Base-by-base conservation (phyloP, 192 early-diverging fungal species). In the Diversispora eburnea region DNA sequence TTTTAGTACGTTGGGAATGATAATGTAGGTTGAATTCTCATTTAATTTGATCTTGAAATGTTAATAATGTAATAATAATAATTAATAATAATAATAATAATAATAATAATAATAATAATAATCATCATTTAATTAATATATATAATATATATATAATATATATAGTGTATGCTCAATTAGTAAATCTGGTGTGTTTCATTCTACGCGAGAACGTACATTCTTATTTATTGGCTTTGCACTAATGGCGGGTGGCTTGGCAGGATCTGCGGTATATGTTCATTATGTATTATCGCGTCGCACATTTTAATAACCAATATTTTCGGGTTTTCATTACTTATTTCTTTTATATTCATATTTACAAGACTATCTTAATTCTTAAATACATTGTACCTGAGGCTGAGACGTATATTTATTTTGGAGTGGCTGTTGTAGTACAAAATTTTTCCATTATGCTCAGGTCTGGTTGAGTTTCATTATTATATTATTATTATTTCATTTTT, bases 201-300 rank as follows among this genome's bases (percentile, higher is more conserved):
- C 25, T 33, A 20, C 85, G 83, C 81, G 80, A 79, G 56, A 84
- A 19, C 74, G 85, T 42, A 47, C 85, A 1, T 82, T 84, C 55
- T 72, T 88, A n/a, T 88, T 88, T 80, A 64, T 86, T 20, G 86
- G 86, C 10, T 88, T 88, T 74, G 83, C 86, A 4, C 77, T 84
- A 48, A 84, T 88, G 76, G 86, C 83, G 13, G 83, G 83, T 68
- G 86, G 86, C n/a, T 77, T 88, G 61, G 86, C 85, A 17, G 84
- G 86, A 66, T 84, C 86, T 41, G 55, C 80, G 58, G 86, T 86
- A 81, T 65, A 54, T 70, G 20, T 52, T 49, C 42, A n/a, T n/a
- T n/a, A n/a, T n/a, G n/a, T n/a, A n/a, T n/a, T n/a, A n/a, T n/a
- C n/a, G n/a, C n/a, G n/a, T n/a, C n/a, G n/a, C n/a, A 20, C 4